A percentile compares a stretch with the other conserved stretches of the same genome.
These are phyloP conservation scores for Cenococcum geophilum DNA, from an alignment of 495 filamentous ascomycete species.

Conservation along the genomic window DNA sequence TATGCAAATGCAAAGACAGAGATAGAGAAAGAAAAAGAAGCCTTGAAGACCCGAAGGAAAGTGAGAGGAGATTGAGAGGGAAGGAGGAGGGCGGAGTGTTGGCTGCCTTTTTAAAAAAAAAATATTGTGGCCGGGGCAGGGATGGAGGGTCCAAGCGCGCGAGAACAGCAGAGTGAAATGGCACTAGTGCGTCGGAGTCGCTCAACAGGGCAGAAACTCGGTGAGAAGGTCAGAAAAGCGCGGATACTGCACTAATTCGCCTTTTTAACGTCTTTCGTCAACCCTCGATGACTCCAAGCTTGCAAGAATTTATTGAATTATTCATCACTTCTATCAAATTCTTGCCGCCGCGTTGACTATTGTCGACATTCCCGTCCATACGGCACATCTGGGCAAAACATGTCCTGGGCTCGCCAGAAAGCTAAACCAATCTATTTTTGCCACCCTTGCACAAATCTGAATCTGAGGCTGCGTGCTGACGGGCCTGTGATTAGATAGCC, in stretches of 20 bases:
- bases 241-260: too few species aligned
- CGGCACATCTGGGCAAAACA: not conserved
- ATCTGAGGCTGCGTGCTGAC: not conserved
- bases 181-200: not conserved
- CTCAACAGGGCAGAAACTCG: too few species aligned
- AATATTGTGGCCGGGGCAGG: too few species aligned
- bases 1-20: constrained; percentile 7
- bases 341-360: not conserved
- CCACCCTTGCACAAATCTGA: not conserved
- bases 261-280: too few species aligned
- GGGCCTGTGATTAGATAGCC: not conserved
- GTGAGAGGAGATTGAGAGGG: not conserved
- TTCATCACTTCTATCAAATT: too few species aligned
- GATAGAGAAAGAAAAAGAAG: not conserved
- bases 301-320: too few species aligned
- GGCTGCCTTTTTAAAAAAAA: not conserved
- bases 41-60: not conserved
- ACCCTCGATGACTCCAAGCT: too few species aligned
- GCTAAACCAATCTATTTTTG: not conserved
- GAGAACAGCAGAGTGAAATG: not conserved
- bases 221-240: too few species aligned
- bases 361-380: not conserved
- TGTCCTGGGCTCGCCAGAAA: not conserved
- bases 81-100: not conserved
- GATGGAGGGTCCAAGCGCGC: not conserved